Evolutionary conservation across 2,329 filamentous ascomycete species (phyloP), one percentile per base, ranked within the genome.

Genomic region (Lachnellula suecica): DNA sequence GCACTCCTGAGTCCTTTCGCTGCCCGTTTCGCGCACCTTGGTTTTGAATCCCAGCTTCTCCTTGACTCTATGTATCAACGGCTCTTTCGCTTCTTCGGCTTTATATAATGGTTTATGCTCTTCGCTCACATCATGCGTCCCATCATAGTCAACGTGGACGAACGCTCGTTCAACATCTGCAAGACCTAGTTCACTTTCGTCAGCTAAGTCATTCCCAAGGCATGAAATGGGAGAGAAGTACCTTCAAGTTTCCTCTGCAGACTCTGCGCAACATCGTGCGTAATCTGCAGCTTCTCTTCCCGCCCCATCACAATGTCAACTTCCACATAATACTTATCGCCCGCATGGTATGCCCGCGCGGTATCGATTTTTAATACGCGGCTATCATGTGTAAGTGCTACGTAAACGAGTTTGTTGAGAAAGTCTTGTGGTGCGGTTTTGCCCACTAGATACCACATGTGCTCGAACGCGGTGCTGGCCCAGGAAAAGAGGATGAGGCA

Each of bases 351-450:
- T 2, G 90, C 90, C 60, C 91, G 86, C 20, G 51, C 73, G 27
- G 90, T 90, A 67, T 94, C 90, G 55, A 95, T 94, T 67, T 90
- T 86, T 65, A 83, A 84, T 66, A 97, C 95, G 11, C 88, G 88
- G 60, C 88, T 90, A 42, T 91, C 91, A 67, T 96, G 96, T 19
- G 92, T 87, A 88, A 96, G 96, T 1, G 91, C 94, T 61, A 96
- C 80, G 71, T 97, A 97, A 1, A 96, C 78, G 20, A 96, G 71
- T 43, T 96, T 82, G 66, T 94, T 96, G 25, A 91, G 81, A 73
- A 94, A 87, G 62, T 93, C 89, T 0, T 89, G 85, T 1, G 85
- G 84, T 4, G 89, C 89, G 0, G 88, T 88, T 61, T 88, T 88
- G 17, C 90, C 90, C 0, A 87, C 89, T 25, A 94, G 74, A 63